A percentile compares a stretch with the other conserved stretches of the same genome.
phyloP scores from a whole-genome alignment of 495 filamentous ascomycete genomes.

The Aspergillus indologenus region DNA sequence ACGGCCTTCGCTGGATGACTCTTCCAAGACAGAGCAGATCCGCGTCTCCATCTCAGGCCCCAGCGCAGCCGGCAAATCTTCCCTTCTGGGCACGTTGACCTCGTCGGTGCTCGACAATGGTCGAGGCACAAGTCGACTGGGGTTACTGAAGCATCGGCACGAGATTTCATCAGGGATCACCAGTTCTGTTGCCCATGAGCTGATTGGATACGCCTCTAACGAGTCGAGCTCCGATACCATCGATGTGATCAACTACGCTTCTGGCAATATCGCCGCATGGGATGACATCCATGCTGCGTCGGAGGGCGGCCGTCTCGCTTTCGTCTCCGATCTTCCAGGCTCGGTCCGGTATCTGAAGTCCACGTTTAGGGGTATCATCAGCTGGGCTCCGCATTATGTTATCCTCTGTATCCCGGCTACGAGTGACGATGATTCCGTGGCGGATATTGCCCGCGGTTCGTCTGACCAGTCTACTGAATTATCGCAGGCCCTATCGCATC shows the following conservation, averaged over 20 bases:
- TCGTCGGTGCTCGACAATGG: conserved; percentile 90
- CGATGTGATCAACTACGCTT: conserved; percentile 82
- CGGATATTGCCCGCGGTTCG: conserved; percentile 48
- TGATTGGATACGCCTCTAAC: conserved; percentile 70
- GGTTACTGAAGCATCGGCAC: conserved; percentile 88
- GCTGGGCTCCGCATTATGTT: conserved; percentile 95
- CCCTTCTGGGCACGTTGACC: conserved; percentile 80
- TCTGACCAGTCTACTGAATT: conserved; percentile 52
- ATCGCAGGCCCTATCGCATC: conserved; percentile 72
- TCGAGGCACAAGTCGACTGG: conserved; percentile 80
- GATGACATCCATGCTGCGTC: conserved; percentile 85
- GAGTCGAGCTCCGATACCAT: conserved; percentile 23
- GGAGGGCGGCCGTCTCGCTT: conserved; percentile 70
- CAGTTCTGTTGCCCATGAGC: conserved; percentile 87
- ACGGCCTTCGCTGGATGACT: conserved; percentile 16
- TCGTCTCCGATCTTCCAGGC: conserved; percentile 87
- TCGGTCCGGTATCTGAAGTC: conserved; percentile 85
- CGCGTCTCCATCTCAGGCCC: conserved; percentile 88
- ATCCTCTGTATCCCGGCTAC: conserved; percentile 84
- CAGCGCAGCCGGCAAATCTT: conserved; percentile 92
- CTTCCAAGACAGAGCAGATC: conserved; percentile 64
- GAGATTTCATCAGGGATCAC: conserved; percentile 90
- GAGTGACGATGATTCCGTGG: conserved; percentile 49
- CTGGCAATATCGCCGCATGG: conserved; percentile 87
- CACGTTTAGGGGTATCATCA: conserved; percentile 80